Conservation (phyloP, 2,329 filamentous ascomycete genomes). For the Passalora sequoiae region DNA sequence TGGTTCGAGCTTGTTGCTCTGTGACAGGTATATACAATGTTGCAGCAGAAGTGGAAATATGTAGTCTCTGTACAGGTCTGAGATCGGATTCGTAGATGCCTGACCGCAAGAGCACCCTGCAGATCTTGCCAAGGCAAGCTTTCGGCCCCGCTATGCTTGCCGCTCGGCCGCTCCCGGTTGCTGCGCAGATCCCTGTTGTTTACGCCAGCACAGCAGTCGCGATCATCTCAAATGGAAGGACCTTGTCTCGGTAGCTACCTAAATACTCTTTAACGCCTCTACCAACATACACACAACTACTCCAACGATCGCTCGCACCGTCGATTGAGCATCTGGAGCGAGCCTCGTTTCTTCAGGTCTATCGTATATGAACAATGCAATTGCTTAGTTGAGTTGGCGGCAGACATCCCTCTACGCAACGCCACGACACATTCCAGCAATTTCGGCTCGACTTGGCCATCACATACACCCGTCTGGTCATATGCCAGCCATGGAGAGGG, state of each 20-base stretch:
- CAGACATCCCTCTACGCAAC: neutral
- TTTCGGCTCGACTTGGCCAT: constrained; percentile 16
- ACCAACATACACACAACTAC: neutral
- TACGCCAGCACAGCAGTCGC: neutral
- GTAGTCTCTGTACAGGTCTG: too few species aligned
- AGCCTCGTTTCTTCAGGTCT: constrained; percentile 3
- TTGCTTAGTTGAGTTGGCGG: constrained; percentile 1
- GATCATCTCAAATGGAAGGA: neutral
- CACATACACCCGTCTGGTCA: constrained; percentile 5
- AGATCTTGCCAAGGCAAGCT: too few species aligned
- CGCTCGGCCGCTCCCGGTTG: neutral
- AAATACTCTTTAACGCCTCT: constrained; percentile 2
- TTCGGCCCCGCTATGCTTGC: too few species aligned
- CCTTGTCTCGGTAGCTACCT: constrained; percentile 1
- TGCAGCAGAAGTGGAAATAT: too few species aligned
- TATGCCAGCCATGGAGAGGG: constrained; percentile 19
- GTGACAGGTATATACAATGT: too few species aligned
- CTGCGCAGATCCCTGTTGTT: constrained; percentile 1
- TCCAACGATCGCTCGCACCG: constrained; percentile 1
- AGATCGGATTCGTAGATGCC: too few species aligned
- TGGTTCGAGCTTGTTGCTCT: too few species aligned
- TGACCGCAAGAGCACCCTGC: too few species aligned
- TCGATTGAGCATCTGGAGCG: neutral
- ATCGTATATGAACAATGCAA: constrained; percentile 1
- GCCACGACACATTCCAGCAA: constrained; percentile 14